Conservation (phyloP, 2,329 filamentous ascomycete species). For the Fusarium musae region DNA sequence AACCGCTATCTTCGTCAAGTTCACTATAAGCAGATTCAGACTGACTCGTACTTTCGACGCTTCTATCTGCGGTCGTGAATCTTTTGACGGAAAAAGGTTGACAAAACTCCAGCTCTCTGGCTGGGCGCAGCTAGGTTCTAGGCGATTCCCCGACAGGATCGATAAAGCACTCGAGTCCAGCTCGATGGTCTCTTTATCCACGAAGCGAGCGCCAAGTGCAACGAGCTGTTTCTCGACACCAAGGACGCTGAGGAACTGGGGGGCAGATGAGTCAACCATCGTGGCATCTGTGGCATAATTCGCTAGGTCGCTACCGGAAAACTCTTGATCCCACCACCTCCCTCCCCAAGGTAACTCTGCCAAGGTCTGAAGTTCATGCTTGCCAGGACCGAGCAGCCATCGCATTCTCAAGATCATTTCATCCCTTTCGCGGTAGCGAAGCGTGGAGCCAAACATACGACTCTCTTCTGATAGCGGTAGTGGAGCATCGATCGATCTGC, state of each 20-base stretch:
- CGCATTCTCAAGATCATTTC: background rate
- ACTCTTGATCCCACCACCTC: background rate
- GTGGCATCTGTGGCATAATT: background rate
- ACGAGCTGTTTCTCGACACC: conserved; percentile 1
- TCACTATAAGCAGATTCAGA: background rate
- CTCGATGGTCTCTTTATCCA: background rate
- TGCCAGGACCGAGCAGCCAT: background rate
- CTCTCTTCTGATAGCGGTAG: background rate
- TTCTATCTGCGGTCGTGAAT: background rate
- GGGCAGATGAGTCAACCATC: background rate
- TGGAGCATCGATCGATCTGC: background rate
- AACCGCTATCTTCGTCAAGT: background rate
- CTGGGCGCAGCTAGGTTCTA: background rate
- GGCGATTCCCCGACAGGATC: background rate
- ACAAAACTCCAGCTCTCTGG: conserved; percentile 6
- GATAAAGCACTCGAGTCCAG: background rate
- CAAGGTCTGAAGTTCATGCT: background rate
- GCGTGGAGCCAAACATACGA: background rate
- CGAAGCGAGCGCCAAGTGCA: background rate
- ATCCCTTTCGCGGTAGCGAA: background rate
- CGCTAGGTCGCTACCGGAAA: background rate
- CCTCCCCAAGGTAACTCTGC: background rate
- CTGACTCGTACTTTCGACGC: background rate
- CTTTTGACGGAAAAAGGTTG: background rate
- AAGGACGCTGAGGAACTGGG: background rate